These are phyloP conservation scores for Vigna mungo DNA, from an alignment of 306 rosid species.

Conservation along the genomic window DNA sequence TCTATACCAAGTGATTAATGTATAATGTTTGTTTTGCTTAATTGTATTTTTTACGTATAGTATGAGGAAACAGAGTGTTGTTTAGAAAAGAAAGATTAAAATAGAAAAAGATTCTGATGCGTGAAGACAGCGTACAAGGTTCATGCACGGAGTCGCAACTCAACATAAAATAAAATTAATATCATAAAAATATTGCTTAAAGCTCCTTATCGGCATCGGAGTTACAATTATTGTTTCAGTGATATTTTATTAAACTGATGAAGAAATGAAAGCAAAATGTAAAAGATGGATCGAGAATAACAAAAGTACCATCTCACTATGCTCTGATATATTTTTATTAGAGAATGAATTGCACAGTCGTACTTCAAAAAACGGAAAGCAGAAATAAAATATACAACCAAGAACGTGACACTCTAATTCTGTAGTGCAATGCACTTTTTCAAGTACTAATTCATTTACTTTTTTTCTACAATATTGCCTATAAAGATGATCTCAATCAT, in stretches of 20 bases:
- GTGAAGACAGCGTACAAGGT: slow-evolving; percentile 45
- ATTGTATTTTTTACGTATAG: background rate
- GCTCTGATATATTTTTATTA: background rate
- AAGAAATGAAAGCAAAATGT: background rate
- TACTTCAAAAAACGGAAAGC: background rate
- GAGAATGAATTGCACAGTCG: slow-evolving; percentile 17
- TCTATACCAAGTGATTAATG: no score
- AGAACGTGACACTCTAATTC: slow-evolving; percentile 48
- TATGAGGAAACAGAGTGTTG: background rate
- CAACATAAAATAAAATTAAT: slow-evolving; percentile 2
- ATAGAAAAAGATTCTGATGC: slow-evolving; percentile 52
- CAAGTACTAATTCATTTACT: slow-evolving; percentile 8
- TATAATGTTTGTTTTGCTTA: no score
- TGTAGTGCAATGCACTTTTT: slow-evolving; percentile 44
- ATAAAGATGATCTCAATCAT: slow-evolving; percentile 44
- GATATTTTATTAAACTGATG: background rate
- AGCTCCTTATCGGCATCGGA: slow-evolving; percentile 1
- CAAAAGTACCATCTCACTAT: background rate
- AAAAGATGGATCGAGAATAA: background rate
- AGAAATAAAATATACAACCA: slow-evolving; percentile 24
- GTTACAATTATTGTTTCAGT: background rate
- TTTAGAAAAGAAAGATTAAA: slow-evolving; percentile 13
- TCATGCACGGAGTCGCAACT: slow-evolving; percentile 52
- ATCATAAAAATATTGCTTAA: slow-evolving; percentile 1
- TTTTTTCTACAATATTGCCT: background rate